These are phyloP conservation scores for Oryza brachyantha DNA, from an alignment of 176 grass and related monocot genomes.

Conservation along the genomic window DNA sequence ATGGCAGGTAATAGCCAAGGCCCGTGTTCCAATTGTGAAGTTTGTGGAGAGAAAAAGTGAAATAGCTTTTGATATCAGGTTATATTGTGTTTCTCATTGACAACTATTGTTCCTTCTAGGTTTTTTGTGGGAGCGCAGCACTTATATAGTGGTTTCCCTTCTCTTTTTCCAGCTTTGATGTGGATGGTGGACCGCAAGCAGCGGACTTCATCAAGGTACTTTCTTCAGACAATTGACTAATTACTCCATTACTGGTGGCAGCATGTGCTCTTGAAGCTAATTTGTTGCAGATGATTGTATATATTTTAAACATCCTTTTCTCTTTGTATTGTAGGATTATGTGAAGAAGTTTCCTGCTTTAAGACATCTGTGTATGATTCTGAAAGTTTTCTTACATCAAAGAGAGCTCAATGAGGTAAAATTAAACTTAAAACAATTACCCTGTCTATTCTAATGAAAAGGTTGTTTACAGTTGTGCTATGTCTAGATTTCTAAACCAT, in stretches of 20 bases:
- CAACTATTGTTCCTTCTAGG: not conserved
- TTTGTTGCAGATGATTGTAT: not conserved
- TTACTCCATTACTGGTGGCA: not conserved
- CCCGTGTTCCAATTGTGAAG: constrained; percentile 95
- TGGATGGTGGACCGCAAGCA: constrained; percentile 85
- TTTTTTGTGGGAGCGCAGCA: not conserved
- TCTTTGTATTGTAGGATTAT: constrained; percentile 54
- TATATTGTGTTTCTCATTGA: constrained; percentile 23
- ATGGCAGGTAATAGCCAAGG: constrained; percentile 94
- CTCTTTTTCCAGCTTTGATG: constrained; percentile 73
- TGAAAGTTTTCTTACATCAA: constrained; percentile 99
- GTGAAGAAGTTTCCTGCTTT: constrained; percentile 86
- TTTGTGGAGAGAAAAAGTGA: constrained; percentile 85
- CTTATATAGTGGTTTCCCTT: constrained; percentile 28
- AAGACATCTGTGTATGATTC: constrained; percentile 83
- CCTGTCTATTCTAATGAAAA: not conserved
- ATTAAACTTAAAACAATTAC: not conserved
- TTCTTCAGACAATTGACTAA: not conserved
- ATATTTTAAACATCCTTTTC: constrained; percentile 6
- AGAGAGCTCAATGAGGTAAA: constrained; percentile 98
- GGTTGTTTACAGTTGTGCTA: not conserved
- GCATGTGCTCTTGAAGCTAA: constrained; percentile 22
- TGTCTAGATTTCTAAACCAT: not conserved
- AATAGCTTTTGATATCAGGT: constrained; percentile 98
- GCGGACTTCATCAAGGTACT: constrained; percentile 96